Evolutionary conservation across 306 rosid genomes (phyloP).

Genomic region (Hylodesmum podocarpum): DNA sequence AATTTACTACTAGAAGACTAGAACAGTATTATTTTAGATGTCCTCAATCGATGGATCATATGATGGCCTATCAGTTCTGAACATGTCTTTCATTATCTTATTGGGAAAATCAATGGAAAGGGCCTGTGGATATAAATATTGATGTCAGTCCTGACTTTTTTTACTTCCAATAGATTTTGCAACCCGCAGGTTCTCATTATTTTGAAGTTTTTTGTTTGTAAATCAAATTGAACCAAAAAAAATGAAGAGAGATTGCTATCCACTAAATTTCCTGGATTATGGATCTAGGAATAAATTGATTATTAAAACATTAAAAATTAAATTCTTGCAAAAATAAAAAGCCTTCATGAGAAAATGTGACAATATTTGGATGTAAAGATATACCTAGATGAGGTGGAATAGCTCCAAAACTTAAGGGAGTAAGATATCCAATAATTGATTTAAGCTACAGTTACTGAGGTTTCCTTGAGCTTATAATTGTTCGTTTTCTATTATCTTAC

Average conservation of each 20-base stretch:
- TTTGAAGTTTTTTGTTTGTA: not conserved
- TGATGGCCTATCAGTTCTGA: not conserved
- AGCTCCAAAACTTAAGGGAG: constrained; percentile 17
- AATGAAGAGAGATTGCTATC: not conserved
- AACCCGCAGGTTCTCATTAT: not conserved
- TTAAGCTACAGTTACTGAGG: not conserved
- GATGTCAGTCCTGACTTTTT: not conserved
- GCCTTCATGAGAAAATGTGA: not conserved
- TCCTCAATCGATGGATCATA: constrained; percentile 7
- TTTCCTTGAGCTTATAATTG: not conserved
- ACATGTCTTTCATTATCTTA: not conserved
- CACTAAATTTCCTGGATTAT: not conserved
- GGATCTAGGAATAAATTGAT: constrained; percentile 13
- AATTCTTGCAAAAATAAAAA: not conserved
- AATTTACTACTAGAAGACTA: not conserved
- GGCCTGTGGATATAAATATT: not conserved
- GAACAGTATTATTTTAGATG: not conserved
- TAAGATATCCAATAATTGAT: not conserved
- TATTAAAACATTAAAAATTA: constrained; percentile 6
- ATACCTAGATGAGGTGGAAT: constrained; percentile 13
- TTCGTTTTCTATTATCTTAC: not conserved
- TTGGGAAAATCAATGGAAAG: not conserved
- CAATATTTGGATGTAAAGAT: not conserved
- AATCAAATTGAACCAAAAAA: constrained; percentile 1
- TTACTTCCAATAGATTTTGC: not conserved